Conservation (phyloP, 176 grass and related monocot species). For the Phoenix dactylifera region DNA sequence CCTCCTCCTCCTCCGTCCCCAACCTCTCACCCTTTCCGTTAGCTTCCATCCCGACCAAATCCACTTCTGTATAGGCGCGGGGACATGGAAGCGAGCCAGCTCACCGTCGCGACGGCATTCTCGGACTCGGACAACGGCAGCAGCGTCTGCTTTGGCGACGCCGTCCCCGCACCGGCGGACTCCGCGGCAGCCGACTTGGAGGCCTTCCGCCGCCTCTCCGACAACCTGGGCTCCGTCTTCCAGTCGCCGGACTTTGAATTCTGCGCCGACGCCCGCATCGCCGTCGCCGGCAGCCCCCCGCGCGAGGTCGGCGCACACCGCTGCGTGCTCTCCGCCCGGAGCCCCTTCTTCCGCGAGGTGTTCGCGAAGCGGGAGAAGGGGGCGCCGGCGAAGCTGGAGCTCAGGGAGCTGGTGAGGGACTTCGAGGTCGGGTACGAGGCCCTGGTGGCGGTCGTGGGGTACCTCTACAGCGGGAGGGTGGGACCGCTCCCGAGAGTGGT, state of each 20-base stretch:
- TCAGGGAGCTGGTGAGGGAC: slow-evolving; percentile 37
- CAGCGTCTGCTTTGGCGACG: slow-evolving; percentile 13
- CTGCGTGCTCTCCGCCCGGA: slow-evolving; percentile 80
- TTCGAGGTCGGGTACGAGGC: slow-evolving; percentile 66
- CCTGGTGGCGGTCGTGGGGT: slow-evolving; percentile 62
- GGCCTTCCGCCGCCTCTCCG: slow-evolving; percentile 84
- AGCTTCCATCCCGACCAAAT: no score
- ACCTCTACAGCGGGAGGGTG: slow-evolving; percentile 80
- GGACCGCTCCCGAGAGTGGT: slow-evolving; percentile 47
- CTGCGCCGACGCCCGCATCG: slow-evolving; percentile 50
- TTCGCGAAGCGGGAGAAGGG: slow-evolving; percentile 32
- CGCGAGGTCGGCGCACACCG: slow-evolving; percentile 45
- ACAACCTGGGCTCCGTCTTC: slow-evolving; percentile 61
- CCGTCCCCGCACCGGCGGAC: neutral
- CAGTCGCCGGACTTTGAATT: slow-evolving; percentile 54
- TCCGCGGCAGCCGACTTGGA: slow-evolving; percentile 41
- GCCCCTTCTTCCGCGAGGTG: slow-evolving; percentile 65
- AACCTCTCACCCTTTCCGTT: no score
- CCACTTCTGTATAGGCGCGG: neutral
- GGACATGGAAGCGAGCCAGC: slow-evolving; percentile 39
- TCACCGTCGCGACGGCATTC: slow-evolving; percentile 25
- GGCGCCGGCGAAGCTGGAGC: slow-evolving; percentile 11
- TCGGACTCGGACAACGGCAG: slow-evolving; percentile 57
- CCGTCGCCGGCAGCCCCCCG: slow-evolving; percentile 15
- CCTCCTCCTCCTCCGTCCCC: no score